Base-by-base conservation (phyloP, 805 yeast genomes). In the Hanseniaspora lachancei region DNA sequence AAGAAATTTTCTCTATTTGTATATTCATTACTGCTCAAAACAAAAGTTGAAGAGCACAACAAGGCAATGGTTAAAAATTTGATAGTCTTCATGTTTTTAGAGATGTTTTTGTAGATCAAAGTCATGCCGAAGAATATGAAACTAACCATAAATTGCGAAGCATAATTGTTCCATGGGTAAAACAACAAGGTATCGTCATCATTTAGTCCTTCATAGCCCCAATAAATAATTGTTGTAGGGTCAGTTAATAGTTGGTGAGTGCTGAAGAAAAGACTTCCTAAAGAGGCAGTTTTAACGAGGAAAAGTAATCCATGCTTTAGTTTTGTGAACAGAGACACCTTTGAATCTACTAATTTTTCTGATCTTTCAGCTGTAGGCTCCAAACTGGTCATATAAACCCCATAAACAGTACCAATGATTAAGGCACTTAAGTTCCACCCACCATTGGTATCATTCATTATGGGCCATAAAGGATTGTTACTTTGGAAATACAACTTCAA, bases 131-230 rank as follows among this genome's bases (percentile, higher is more conserved):
- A 68, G 74, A 85, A 24, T 3, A 53, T 46, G 13, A 41, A 38
- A 13, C 18, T 6, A 74, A 6, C 80, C 77, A 12, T 71, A 64
- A 58, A 89, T 76, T 27, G 86, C 78, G 29, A 84, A 59, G 9
- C 83, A 77, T 38, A 29, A 20, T 39, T 38, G 49, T 95, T 91
- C 67, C 69, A 68, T 32, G 72, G 72, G 68, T 69, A 74, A 61
- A 87, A 88, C 34, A 95, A 88, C 47, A 89, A 80, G 13, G 97
- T 95, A 4, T 85, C 76, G 12, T 97, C 96, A 0, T 95, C 95
- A n/a, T 86, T 73, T 66, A 77, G 91, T 0, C 98, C 98, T 59
- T 82, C 85, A 97, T 97, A 93, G n/a, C 81, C 80, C 97, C 97
- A 93, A 48, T 82, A 74, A n/a, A 87, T 84, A 44, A 91, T 74